These are phyloP conservation scores for Solidago caesia DNA, from an alignment of 129 eudicot genomes.

Conservation along the genomic window DNA sequence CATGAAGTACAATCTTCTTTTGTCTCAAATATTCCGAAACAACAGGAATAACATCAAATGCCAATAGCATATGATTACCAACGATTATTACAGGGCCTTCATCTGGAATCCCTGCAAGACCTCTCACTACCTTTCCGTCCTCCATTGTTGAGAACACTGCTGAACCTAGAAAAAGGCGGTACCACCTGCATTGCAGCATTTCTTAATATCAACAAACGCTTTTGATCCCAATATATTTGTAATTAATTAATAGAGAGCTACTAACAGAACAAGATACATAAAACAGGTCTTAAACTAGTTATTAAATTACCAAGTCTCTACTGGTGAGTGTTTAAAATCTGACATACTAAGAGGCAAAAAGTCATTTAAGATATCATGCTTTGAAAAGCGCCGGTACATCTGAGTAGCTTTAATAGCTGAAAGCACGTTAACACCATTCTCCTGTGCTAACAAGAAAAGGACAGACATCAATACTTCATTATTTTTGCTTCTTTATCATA, in stretches of 20 bases:
- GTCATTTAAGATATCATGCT: slow-evolving; percentile 63
- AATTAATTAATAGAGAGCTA: not conserved
- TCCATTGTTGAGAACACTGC: slow-evolving; percentile 62
- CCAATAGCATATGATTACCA: slow-evolving; percentile 87
- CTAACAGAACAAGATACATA: too few species aligned
- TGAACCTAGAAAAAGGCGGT: slow-evolving; percentile 42
- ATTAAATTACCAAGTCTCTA: slow-evolving; percentile 39
- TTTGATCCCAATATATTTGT: too few species aligned
- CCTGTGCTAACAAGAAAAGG: slow-evolving; percentile 38
- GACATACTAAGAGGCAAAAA: slow-evolving; percentile 66
- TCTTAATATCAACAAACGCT: too few species aligned
- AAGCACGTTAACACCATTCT: slow-evolving; percentile 72
- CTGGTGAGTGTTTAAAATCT: slow-evolving; percentile 51
- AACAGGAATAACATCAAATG: slow-evolving; percentile 54
- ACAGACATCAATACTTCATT: not conserved
- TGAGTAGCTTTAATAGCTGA: slow-evolving; percentile 56
- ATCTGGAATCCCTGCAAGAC: slow-evolving; percentile 74
- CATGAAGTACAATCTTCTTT: slow-evolving; percentile 40
- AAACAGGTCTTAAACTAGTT: not conserved
- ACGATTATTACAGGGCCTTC: slow-evolving; percentile 85
- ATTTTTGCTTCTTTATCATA: not conserved
- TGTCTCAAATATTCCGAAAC: slow-evolving; percentile 52
- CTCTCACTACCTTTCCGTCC: slow-evolving; percentile 79
- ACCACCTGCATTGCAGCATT: slow-evolving; percentile 44
- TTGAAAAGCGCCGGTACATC: slow-evolving; percentile 61